Evolutionary conservation across 2,329 filamentous ascomycete species (phyloP).

Genomic region (Fusarium hainanense): DNA sequence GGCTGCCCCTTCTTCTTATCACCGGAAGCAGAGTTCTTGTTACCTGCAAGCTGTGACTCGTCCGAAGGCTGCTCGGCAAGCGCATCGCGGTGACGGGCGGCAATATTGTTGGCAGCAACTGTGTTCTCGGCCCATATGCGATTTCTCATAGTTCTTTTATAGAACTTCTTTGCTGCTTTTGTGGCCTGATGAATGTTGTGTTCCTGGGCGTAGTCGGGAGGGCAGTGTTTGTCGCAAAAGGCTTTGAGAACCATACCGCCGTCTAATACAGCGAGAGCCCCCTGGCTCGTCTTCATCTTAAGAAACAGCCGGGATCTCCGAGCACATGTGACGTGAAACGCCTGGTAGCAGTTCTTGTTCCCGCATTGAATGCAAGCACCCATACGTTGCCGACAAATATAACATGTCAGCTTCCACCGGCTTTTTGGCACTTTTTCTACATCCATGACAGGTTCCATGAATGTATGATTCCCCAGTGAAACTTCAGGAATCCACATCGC

Average conservation of each 20-base stretch:
- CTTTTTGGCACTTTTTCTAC: constrained; percentile 97
- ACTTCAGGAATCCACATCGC: constrained; percentile 99
- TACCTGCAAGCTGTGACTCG: constrained; percentile 85
- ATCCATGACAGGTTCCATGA: constrained; percentile 98
- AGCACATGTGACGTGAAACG: constrained; percentile 97
- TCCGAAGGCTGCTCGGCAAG: constrained; percentile 77
- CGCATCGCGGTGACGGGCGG: constrained; percentile 74
- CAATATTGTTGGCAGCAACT: constrained; percentile 81
- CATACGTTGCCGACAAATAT: constrained; percentile 98
- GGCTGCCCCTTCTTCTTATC: constrained; percentile 74
- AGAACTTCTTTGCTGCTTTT: constrained; percentile 86
- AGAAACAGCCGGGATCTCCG: constrained; percentile 87
- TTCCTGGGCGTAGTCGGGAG: constrained; percentile 86
- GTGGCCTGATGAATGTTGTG: constrained; percentile 85
- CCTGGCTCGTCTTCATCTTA: constrained; percentile 95
- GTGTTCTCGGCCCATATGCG: constrained; percentile 94
- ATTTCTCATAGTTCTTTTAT: constrained; percentile 88
- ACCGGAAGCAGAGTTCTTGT: constrained; percentile 79
- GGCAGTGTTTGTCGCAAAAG: constrained; percentile 95
- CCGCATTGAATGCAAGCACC: constrained; percentile 98
- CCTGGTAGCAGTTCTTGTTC: constrained; percentile 96
- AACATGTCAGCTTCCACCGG: constrained; percentile 93
- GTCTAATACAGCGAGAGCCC: constrained; percentile 78
- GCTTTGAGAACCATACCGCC: constrained; percentile 89
- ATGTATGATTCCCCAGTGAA: constrained; percentile 92